Evolutionary conservation across 495 filamentous ascomycete genomes (phyloP).

Genomic region (Trichoderma reesei): DNA sequence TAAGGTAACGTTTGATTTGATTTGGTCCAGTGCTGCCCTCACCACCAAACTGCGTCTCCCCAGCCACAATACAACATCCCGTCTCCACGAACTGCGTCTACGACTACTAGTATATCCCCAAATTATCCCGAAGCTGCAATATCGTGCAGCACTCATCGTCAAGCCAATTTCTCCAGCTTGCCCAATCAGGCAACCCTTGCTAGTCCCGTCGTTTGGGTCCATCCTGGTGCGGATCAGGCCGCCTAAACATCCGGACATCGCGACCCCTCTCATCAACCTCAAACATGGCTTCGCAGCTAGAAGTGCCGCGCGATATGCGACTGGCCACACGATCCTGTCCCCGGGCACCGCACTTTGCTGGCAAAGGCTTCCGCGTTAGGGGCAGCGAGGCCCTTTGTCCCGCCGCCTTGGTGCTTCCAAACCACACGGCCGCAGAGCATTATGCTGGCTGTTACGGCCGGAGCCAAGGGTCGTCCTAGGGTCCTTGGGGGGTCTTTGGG

Average conservation of each 20-base stretch:
- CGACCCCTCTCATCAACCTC: constrained; percentile 9
- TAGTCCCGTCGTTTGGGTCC: neutral
- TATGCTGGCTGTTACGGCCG: too few species aligned
- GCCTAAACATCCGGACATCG: constrained; percentile 2
- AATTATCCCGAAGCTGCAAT: neutral
- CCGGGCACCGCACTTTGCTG: neutral
- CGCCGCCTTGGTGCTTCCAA: neutral
- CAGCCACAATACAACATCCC: too few species aligned
- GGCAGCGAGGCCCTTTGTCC: neutral
- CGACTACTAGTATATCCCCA: too few species aligned
- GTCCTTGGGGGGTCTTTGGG: neutral
- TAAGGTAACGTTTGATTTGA: too few species aligned
- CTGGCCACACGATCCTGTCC: neutral
- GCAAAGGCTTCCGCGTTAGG: neutral
- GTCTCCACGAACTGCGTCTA: too few species aligned
- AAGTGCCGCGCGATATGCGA: constrained; percentile 2
- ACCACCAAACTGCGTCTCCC: too few species aligned
- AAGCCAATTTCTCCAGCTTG: neutral
- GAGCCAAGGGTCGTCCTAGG: neutral
- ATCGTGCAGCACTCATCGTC: neutral
- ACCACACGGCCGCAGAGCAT: neutral
- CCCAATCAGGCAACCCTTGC: constrained; percentile 3
- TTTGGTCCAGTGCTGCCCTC: too few species aligned
- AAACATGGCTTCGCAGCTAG: constrained; percentile 1
- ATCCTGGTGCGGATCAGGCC: constrained; percentile 8